Evolutionary conservation across 192 early-diverging fungal genomes (phyloP).

Genomic region (Coemansia sp.): DNA sequence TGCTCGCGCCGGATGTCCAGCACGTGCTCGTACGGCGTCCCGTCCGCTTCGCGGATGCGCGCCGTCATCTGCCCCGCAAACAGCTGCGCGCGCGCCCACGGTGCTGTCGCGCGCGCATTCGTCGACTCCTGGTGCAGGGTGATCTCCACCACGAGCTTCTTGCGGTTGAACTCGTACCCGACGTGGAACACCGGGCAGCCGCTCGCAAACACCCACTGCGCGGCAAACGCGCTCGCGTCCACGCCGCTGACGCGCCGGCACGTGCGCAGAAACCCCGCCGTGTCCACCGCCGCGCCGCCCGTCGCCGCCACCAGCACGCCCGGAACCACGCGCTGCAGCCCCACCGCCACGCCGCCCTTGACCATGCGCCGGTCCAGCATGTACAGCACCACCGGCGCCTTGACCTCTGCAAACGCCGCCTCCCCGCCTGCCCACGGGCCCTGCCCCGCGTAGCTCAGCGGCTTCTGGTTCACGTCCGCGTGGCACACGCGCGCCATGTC

Average conservation of each 20-base stretch:
- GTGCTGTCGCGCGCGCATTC: conserved; percentile 50
- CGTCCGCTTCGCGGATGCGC: conserved; percentile 80
- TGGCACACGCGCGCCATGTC: conserved; percentile 81
- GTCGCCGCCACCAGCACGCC: conserved; percentile 76
- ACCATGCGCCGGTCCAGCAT: conserved; percentile 88
- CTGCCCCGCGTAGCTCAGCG: conserved; percentile 70
- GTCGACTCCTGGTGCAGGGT: conserved; percentile 72
- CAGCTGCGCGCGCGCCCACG: conserved; percentile 45
- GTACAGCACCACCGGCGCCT: conserved; percentile 84
- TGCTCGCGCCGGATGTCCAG: conserved; percentile 60
- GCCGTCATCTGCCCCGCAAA: conserved; percentile 67
- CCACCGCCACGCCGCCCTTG: conserved; percentile 69
- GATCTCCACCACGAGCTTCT: conserved; percentile 95
- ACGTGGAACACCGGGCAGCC: conserved; percentile 89
- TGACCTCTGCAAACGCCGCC: conserved; percentile 77
- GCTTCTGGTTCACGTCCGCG: conserved; percentile 84
- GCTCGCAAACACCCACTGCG: conserved; percentile 93
- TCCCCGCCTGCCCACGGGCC: conserved; percentile 58
- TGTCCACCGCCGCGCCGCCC: conserved; percentile 67
- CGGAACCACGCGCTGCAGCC: conserved; percentile 73
- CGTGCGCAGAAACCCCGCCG: conserved; percentile 70
- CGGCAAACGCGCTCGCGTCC: conserved; percentile 77
- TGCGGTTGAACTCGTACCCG: conserved; percentile 85
- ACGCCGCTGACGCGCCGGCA: conserved; percentile 87
- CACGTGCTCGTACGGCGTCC: conserved; percentile 81